Percentiles rank a stretch among this genome's conserved stretches.
Conservation (phyloP, 371 early-diverging fungal species). For the Conidiobolus incongruus region DNA sequence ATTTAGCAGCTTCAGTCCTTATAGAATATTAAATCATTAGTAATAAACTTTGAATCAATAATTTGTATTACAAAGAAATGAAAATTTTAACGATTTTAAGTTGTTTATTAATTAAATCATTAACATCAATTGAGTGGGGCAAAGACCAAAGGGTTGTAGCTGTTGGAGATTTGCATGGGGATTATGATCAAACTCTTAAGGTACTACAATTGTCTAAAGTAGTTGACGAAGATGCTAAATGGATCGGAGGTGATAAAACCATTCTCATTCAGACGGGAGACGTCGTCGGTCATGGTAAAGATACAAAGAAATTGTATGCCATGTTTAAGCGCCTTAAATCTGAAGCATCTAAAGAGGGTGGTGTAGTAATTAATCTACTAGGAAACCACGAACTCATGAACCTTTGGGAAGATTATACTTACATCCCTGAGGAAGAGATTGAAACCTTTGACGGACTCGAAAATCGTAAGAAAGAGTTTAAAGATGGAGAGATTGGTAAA, state of each 20-base stretch:
- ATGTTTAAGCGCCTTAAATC: constrained; percentile 23
- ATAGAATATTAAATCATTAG: too few relatives aligned
- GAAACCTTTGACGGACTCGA: constrained; percentile 32
- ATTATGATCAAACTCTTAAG: constrained; percentile 21
- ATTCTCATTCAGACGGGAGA: constrained; percentile 38
- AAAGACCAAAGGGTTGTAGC: constrained; percentile 57
- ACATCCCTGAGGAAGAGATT: constrained; percentile 36
- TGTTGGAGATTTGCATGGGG: constrained; percentile 59
- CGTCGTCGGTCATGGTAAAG: constrained; percentile 43
- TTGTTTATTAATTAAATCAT: too few relatives aligned
- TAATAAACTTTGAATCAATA: too few relatives aligned
- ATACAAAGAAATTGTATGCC: constrained; percentile 39
- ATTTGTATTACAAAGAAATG: too few relatives aligned
- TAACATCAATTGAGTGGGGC: too few relatives aligned
- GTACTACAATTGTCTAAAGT: constrained; percentile 34
- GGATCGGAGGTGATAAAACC: constrained; percentile 31
- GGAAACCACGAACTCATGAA: constrained; percentile 64
- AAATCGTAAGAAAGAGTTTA: constrained; percentile 23
- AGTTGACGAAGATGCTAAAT: constrained; percentile 26
- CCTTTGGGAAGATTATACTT: constrained; percentile 35
- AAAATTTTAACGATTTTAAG: too few relatives aligned
- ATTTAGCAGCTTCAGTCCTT: too few relatives aligned
- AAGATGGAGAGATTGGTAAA: constrained; percentile 37
- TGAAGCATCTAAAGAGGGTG: constrained; percentile 31
- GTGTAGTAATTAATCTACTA: constrained; percentile 23